Evolutionary conservation across 768 basidiomycete species (phyloP).

Genomic region (Leccinum variicolor): DNA sequence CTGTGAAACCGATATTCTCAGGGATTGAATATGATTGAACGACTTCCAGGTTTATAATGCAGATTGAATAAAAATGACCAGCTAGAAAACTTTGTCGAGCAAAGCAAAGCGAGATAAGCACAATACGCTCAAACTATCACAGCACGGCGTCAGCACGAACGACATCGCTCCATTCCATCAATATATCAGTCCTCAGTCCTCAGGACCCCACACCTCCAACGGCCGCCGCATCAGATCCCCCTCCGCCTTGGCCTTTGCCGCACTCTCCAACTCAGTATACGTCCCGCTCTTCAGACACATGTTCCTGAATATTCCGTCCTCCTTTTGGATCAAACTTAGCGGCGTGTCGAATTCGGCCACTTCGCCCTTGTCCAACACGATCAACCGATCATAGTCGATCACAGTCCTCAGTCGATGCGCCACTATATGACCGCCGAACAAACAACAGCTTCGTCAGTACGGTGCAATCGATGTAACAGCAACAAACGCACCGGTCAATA

Average conservation of each 20-base stretch:
- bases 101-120: no score
- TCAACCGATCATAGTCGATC: constrained; percentile 76
- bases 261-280: constrained; percentile 55
- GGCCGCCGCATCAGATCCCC: constrained; percentile 2
- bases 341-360: constrained; percentile 70
- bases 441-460: constrained; percentile 2
- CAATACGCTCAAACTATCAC: no score
- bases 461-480: background rate
- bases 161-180: no score
- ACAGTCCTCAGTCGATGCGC: constrained; percentile 76
- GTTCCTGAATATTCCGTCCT: constrained; percentile 59
- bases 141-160: no score
- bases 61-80: no score
- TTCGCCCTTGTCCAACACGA: constrained; percentile 62
- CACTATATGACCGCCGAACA: constrained; percentile 28
- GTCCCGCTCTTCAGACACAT: constrained; percentile 74
- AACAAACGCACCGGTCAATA: constrained; percentile 61
- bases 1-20: no score
- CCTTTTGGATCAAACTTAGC: constrained; percentile 58
- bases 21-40: no score
- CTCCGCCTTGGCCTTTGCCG: constrained; percentile 44
- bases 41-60: no score
- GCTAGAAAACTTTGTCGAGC: no score
- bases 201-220: background rate
- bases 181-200: background rate